Evolutionary conservation across 1,284 basidiomycete species (phyloP), one percentile per base, ranked within the genome.

Genomic region (Irpex sp.): DNA sequence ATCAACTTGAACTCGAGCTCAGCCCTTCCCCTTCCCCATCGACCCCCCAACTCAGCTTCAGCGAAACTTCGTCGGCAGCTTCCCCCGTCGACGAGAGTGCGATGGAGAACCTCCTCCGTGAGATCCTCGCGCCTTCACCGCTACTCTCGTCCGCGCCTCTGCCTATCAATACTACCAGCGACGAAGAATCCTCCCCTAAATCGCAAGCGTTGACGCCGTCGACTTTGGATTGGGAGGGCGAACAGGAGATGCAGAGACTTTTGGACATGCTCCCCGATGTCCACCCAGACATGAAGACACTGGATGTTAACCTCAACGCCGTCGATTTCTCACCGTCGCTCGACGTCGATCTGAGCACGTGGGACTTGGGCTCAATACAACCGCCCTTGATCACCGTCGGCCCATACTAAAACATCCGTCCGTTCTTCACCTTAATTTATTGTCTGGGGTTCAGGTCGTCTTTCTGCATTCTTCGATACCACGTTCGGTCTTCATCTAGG

Each of bases 71-170:
- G 15, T 43, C 39, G 67, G 59, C 67, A 51, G 61, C 67, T 64
- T 67, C 71, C 64, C 66, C 69, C 66, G 69, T 81, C 69, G 83
- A 86, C 74, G 85, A 86, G 70, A 78, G 79, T 66, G 76, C 79
- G 66, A 84, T 89, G 84, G 85, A 88, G 68, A 79, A 80, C 66
- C 78, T 88, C 74, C 80, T 88, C 78, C 80, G 83, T 66, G 86
- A 89, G 75, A 88, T 89, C 75, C 81, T 88, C 77, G 83, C 81
- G 72, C 76, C 83, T 66, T 81, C 83, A 66, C 81, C 84, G 62
- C 64, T 71, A 63, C 65, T 74, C 68, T 71, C 79, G 72, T 65
- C 75, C 66, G 58, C 73, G 67, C 50, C 73, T 71, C 66, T 77
- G 67, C 72, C 74, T 70, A 59, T 66, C 69, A 62, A 63, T 68